Evolutionary conservation across 2,329 filamentous ascomycete species (phyloP), one percentile per base, ranked within the genome.

Genomic region (Talaromyces sp.): DNA sequence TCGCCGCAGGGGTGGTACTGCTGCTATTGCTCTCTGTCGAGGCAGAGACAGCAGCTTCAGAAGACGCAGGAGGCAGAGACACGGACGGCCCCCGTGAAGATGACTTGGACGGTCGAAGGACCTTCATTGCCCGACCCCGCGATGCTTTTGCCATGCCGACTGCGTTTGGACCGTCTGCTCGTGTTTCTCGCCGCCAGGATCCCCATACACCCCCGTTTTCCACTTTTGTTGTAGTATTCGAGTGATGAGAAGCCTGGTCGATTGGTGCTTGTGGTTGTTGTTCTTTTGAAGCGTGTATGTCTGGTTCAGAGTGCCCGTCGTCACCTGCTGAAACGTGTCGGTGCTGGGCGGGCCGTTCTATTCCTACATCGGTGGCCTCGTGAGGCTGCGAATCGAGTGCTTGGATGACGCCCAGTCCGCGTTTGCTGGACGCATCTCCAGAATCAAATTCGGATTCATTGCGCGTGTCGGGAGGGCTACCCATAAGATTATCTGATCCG

Each of bases 81-180:
- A 41, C 50, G 9, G 55, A 58, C 7, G 55, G 55, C 27, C 53
- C 58, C 13, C 69, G 55, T 5, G 62, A 74, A 13, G 81, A 80
- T 3, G 77, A 65, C 1, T 77, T 81, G 72, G 82, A 83, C 1
- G 93, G 87, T 69, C 92, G 91, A 57, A 98, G 80, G 1, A 97
- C 89, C 78, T 96, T 98, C 89, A 98, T 98, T 56, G 86, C 87
- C 55, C 82, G 77, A 19, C 79, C 76, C 54, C 86, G 80, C 70
- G 86, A 76, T 65, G 87, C 80, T 67, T 87, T 88, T 27, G 87
- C 86, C 26, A 75, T 73, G 67, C 86, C 87, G 14, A 78, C 69
- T 4, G 67, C 60, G 55, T 59, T 70, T 6, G n/a, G n/a, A n/a
- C 67, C 53, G 17, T 74, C 71, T 19, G 64, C 55, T 57, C 70